Evolutionary conservation across 148 eudicot species (phyloP).

Genomic region (Fallopia convolvulus): DNA sequence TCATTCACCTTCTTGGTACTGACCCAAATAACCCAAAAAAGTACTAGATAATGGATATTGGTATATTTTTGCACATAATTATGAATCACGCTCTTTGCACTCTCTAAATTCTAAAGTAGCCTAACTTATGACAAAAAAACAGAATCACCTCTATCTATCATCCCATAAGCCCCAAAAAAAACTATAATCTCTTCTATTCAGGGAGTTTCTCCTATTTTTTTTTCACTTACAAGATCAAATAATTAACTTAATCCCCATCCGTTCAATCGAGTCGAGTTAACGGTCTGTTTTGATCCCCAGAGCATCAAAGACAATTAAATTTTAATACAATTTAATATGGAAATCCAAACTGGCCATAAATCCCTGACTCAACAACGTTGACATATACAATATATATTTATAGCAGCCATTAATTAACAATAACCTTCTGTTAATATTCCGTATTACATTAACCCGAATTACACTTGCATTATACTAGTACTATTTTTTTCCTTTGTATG

Average conservation of each 20-base stretch:
- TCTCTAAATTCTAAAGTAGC: neutral
- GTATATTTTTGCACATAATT: neutral
- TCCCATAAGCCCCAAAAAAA: neutral
- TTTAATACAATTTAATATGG: no score
- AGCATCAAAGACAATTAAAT: no score
- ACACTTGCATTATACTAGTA: neutral
- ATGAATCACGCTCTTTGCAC: neutral
- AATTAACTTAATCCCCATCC: neutral
- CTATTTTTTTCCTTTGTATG: no score
- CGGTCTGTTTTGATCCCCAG: no score
- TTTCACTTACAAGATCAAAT: neutral
- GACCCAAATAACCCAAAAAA: neutral
- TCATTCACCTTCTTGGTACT: constrained; percentile 1
- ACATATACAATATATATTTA: no score
- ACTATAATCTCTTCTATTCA: no score
- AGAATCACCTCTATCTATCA: neutral
- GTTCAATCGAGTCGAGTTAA: neutral
- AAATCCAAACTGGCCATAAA: no score
- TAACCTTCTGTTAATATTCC: no score
- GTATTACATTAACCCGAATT: neutral
- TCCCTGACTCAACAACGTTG: no score
- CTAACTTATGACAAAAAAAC: no score
- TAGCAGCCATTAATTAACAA: no score
- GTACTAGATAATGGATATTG: neutral
- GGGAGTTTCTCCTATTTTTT: no score